These are phyloP conservation scores for Malassezia sp. DNA, from an alignment of 1,284 basidiomycete species.

Conservation along the genomic window DNA sequence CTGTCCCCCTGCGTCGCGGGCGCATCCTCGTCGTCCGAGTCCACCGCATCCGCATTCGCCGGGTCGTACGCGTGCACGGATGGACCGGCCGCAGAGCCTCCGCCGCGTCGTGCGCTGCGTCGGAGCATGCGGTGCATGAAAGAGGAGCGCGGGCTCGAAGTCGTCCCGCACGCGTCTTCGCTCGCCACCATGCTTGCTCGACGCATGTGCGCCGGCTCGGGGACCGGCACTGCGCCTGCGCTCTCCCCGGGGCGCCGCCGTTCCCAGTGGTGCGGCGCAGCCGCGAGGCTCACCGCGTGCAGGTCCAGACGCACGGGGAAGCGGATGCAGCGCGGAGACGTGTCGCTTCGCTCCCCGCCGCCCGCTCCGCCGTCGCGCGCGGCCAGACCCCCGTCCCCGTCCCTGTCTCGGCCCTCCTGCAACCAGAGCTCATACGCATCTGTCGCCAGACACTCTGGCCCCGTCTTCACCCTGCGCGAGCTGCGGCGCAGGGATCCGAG, in stretches of 20 bases:
- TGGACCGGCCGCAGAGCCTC: not conserved
- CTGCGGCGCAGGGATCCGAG: slow-evolving; percentile 2
- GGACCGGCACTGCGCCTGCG: slow-evolving; percentile 3
- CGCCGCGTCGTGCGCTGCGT: not conserved
- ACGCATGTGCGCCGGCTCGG: not conserved
- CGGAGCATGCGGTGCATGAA: slow-evolving; percentile 10
- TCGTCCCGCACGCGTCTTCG: slow-evolving; percentile 18
- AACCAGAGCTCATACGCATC: slow-evolving; percentile 10
- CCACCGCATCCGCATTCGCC: slow-evolving; percentile 4
- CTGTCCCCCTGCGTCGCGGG: slow-evolving; percentile 11
- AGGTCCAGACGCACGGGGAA: slow-evolving; percentile 35
- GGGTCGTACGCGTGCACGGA: not conserved
- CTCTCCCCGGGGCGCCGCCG: slow-evolving; percentile 17
- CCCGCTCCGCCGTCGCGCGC: too few species aligned
- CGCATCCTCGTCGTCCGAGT: slow-evolving; percentile 18
- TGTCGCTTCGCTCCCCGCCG: too few species aligned
- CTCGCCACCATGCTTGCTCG: slow-evolving; percentile 11
- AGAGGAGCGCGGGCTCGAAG: slow-evolving; percentile 4
- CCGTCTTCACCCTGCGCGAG: not conserved
- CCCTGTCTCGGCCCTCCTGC: not conserved
- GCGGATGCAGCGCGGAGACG: slow-evolving; percentile 13
- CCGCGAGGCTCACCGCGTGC: slow-evolving; percentile 28
- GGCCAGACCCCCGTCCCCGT: too few species aligned
- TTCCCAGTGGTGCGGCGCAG: slow-evolving; percentile 7
- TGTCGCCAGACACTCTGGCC: not conserved